phyloP scores from a whole-genome alignment of 345 rosid genomes.

The Bruguiera parviflora region DNA sequence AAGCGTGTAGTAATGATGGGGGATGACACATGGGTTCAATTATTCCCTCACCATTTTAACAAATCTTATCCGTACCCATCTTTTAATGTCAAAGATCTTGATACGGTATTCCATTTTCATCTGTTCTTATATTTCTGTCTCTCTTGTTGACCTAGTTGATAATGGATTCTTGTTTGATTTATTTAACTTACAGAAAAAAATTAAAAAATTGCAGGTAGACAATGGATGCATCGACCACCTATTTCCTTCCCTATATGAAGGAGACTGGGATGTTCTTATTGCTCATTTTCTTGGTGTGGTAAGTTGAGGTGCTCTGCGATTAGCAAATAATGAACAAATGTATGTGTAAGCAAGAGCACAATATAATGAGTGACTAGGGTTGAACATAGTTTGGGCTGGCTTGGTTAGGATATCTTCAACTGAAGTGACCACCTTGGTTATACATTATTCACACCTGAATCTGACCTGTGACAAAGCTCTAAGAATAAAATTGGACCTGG shows the following conservation, averaged over 20 bases:
- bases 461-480: too few relatives aligned
- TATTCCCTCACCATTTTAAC: conserved; percentile 84
- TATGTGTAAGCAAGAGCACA: neutral
- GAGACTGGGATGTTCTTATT: conserved; percentile 94
- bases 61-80: conserved; percentile 90
- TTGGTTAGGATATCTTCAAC: too few relatives aligned
- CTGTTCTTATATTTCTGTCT: neutral
- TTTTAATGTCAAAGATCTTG: conserved; percentile 88
- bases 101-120: conserved; percentile 52
- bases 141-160: neutral
- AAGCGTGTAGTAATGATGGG: conserved; percentile 93
- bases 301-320: conserved; percentile 23
- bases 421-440: too few relatives aligned
- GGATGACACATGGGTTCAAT: conserved; percentile 86
- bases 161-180: neutral
- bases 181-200: neutral
- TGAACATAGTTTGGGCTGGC: too few relatives aligned
- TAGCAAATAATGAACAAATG: neutral
- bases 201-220: conserved; percentile 55
- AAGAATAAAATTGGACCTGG: too few relatives aligned
- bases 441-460: too few relatives aligned
- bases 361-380: too few relatives aligned
- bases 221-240: conserved; percentile 86
- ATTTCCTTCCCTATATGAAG: conserved; percentile 60
- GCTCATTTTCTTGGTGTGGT: conserved; percentile 98